Base-by-base conservation (phyloP, 2,329 filamentous ascomycete genomes). In the Helminthosporium solani region DNA sequence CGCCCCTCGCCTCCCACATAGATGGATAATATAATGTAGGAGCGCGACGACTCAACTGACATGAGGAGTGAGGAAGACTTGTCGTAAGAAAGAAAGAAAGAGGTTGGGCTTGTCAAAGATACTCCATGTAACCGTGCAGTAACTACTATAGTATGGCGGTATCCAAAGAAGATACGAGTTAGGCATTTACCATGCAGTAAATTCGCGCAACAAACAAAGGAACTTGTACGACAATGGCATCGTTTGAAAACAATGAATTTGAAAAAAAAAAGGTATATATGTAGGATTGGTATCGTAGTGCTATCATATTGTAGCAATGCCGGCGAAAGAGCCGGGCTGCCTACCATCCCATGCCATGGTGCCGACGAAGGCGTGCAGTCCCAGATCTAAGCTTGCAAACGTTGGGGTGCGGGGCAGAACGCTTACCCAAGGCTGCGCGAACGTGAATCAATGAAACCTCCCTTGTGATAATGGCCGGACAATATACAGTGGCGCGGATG, bases 221-320 rank as follows among this genome's bases (percentile, higher is more conserved):
- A n/a, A n/a, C n/a, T n/a, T n/a, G n/a, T n/a, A n/a, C n/a, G n/a
- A n/a, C n/a, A n/a, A n/a, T n/a, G n/a, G n/a, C n/a, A n/a, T n/a
- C n/a, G n/a, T n/a, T n/a, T n/a, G n/a, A n/a, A n/a, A 27, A 7
- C 27, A 33, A 37, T 8, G 18, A 16, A 16, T 31, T 16, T 30
- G 21, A 6, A 11, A 8, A 33, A 27, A 28, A 36, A 11, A 23
- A 28, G 27, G 23, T 8, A 20, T 34, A 19, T 25, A 36, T 47
- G 43, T 42, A 40, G 49, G 44, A 58, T 54, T 58, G 47, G 52
- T 56, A 51, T 58, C 49, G 43, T 43, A 50, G 51, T 67, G 64
- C 60, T 67, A 66, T 67, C 61, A 60, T 63, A 46, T 44, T 47
- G 50, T 52, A 45, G 34, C 48, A 49, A 44, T 28, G 38, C 36